Evolutionary conservation across 1,139 yeast species (phyloP).

Genomic region (Kazachstania sp.): DNA sequence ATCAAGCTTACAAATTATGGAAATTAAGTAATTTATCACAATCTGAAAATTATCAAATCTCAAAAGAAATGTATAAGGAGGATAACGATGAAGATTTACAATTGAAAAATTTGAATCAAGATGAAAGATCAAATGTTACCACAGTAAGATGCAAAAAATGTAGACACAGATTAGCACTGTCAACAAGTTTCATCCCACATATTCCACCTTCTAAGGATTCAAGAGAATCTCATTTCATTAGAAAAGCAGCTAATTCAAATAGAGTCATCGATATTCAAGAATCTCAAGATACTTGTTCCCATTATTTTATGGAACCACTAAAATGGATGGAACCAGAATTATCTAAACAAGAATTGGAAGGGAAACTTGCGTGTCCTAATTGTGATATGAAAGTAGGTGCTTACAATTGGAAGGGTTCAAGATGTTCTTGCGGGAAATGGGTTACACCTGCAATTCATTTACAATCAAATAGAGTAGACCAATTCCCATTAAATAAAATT

Average conservation of each 20-base stretch:
- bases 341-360: slow-evolving; percentile 60
- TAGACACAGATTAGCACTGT: slow-evolving; percentile 43
- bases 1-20: slow-evolving; percentile 47
- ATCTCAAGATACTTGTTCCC: slow-evolving; percentile 65
- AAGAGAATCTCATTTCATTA: slow-evolving; percentile 53
- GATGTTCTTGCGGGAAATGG: slow-evolving; percentile 96
- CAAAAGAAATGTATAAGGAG: slow-evolving; percentile 10
- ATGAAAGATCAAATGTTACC: slow-evolving; percentile 21
- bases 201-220: slow-evolving; percentile 52
- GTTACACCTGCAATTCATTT: slow-evolving; percentile 85
- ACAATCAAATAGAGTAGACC: slow-evolving; percentile 74
- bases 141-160: slow-evolving; percentile 64
- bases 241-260: slow-evolving; percentile 51
- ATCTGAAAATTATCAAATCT: not conserved
- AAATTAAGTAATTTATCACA: slow-evolving; percentile 22
- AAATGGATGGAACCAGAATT: slow-evolving; percentile 85
- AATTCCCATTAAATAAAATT: slow-evolving; percentile 32
- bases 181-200: slow-evolving; percentile 49
- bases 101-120: slow-evolving; percentile 24
- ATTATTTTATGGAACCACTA: slow-evolving; percentile 76
- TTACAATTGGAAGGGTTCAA: slow-evolving; percentile 88
- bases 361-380: slow-evolving; percentile 76
- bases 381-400: slow-evolving; percentile 82
- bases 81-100: slow-evolving; percentile 23
- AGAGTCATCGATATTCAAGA: slow-evolving; percentile 47